Percentiles rank a stretch among this genome's conserved stretches.
These are phyloP conservation scores for Kuraishia cidri DNA, from an alignment of 805 yeast species.

Conservation along the genomic window DNA sequence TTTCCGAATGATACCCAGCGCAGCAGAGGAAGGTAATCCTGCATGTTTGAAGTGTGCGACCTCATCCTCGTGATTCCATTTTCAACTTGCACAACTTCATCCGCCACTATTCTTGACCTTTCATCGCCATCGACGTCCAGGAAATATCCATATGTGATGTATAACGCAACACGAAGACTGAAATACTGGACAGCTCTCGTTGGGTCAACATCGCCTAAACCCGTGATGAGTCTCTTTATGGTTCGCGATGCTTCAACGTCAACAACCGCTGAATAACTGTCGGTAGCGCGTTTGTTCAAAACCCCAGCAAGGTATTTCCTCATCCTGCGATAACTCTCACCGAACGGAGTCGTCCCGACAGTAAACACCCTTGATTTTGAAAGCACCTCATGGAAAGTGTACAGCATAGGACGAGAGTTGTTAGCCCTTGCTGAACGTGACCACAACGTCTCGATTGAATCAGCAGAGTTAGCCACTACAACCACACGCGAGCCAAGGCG, in stretches of 20 bases:
- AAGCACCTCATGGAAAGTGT: constrained; percentile 60
- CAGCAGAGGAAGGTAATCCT: constrained; percentile 43
- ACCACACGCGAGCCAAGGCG: constrained; percentile 48
- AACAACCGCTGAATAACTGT: constrained; percentile 21
- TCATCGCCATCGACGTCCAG: constrained; percentile 32
- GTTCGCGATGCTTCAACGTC: constrained; percentile 25
- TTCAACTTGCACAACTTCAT: constrained; percentile 47
- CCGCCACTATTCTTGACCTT: constrained; percentile 29
- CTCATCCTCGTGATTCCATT: constrained; percentile 46
- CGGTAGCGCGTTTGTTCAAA: constrained; percentile 29
- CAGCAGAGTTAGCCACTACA: constrained; percentile 60
- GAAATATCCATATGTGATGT: constrained; percentile 41
- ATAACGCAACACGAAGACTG: constrained; percentile 40
- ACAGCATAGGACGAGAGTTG: constrained; percentile 58
- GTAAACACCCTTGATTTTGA: constrained; percentile 49
- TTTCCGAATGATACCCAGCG: constrained; percentile 19
- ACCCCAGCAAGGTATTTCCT: constrained; percentile 37
- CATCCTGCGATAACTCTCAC: constrained; percentile 33
- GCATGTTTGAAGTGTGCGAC: constrained; percentile 45
- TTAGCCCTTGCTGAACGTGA: constrained; percentile 36
- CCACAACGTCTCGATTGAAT: constrained; percentile 48
- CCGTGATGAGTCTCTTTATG: constrained; percentile 1
- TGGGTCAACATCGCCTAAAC: constrained; percentile 25
- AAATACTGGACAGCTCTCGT: constrained; percentile 36
- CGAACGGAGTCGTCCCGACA: constrained; percentile 57